Conservation (phyloP, 352 stramenopile species). For the Aphanomyces euteiches region DNA sequence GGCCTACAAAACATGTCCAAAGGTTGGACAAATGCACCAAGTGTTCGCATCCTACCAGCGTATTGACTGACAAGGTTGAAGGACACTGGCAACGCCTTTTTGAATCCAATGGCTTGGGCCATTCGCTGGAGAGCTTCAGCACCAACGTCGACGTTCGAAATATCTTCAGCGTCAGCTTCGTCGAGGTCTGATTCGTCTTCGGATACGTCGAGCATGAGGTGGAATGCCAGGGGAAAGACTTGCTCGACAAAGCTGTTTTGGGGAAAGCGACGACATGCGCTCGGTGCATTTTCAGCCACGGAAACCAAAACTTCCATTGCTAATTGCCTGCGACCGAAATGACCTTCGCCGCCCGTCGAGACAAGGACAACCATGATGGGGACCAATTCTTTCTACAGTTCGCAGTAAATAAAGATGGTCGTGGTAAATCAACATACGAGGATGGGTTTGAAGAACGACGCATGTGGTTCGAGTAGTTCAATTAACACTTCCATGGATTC, state of each 20-base stretch:
- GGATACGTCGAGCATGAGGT: constrained; percentile 80
- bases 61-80: constrained; percentile 55
- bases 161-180: constrained; percentile 70
- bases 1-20: constrained; percentile 13
- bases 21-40: not conserved
- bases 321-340: constrained; percentile 68
- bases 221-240: constrained; percentile 75
- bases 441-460: constrained; percentile 61
- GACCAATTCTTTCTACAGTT: constrained; percentile 14
- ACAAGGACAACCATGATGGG: constrained; percentile 8
- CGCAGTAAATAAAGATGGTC: not conserved
- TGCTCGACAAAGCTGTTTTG: constrained; percentile 72
- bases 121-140: constrained; percentile 74
- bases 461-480: constrained; percentile 69
- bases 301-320: constrained; percentile 84
- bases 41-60: not conserved
- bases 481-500: constrained; percentile 80
- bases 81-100: constrained; percentile 68
- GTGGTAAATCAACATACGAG: constrained; percentile 26
- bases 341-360: constrained; percentile 21
- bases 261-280: constrained; percentile 54
- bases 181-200: constrained; percentile 44
- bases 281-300: constrained; percentile 63
- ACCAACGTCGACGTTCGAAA: constrained; percentile 85
- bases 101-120: constrained; percentile 56